Evolutionary conservation across 306 rosid genomes (phyloP).

Genomic region (Rosa chinensis): DNA sequence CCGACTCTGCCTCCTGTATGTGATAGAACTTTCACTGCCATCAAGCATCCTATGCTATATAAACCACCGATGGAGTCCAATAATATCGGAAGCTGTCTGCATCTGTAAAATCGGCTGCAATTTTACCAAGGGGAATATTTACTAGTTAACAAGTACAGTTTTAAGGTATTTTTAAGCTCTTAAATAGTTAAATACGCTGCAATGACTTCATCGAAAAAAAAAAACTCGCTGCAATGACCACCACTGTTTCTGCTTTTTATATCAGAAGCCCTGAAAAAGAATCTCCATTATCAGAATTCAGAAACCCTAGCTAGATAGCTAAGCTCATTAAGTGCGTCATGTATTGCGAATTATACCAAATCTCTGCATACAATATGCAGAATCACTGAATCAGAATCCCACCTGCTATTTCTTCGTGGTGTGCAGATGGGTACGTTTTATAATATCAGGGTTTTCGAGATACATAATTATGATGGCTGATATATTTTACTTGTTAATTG

Average conservation of each 20-base stretch:
- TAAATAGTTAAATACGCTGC: no score
- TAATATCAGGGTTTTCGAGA: neutral
- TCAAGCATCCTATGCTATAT: conserved; percentile 8
- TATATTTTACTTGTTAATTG: conserved; percentile 25
- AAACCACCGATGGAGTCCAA: neutral
- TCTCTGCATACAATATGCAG: conserved; percentile 10
- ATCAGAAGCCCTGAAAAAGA: neutral
- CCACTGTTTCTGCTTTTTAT: neutral
- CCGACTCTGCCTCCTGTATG: neutral
- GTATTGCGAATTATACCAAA: neutral
- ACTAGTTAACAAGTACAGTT: neutral
- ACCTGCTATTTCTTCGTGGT: conserved; percentile 29
- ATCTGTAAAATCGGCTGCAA: neutral
- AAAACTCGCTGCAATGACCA: neutral
- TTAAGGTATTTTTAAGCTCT: neutral
- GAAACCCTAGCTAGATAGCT: neutral
- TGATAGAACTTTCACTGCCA: neutral
- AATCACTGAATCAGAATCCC: conserved; percentile 57
- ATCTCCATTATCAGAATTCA: neutral
- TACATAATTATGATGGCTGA: conserved; percentile 12
- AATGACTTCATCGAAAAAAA: no score
- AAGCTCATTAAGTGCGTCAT: conserved; percentile 2
- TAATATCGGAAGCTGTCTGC: neutral
- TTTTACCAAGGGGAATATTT: neutral
- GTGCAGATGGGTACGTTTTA: conserved; percentile 27